Base-by-base conservation (phyloP, 257 asterid genomes). In the Eucommia ulmoides region DNA sequence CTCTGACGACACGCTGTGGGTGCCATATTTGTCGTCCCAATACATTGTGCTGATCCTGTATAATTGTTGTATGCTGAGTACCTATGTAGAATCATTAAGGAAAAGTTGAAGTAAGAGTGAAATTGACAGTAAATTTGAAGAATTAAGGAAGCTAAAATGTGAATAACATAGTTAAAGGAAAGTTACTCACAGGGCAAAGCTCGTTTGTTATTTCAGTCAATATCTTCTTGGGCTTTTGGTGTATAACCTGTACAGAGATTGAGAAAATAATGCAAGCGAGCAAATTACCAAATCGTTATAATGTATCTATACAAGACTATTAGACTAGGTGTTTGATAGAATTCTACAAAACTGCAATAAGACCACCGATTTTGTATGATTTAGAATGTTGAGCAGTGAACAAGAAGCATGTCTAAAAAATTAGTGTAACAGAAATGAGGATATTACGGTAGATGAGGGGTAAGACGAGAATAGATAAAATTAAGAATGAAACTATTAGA, bases 1-100 rank as follows among this genome's bases (percentile, higher is more conserved):
- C 54, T 86, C 84, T 45, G 98, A 68, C 65, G 98, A 91, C 53
- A 91, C 96, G 59, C 92, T 83, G 56, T 80, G 96, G 33, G 98
- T 85, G 66, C 96, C 98, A 54, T 91, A 91, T 75, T 91, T 91
- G 71, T 91, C 98, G 65, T 91, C 98, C 98, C 98, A 91, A 76
- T 91, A 91, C 98, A 91, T 91, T 35, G 96, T 86, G 62, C 98
- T 86, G 56, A 91, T 91, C 65, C 96, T 71, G 83, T 91, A 91
- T 29, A 91, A 56, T 56, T 91, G 98, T 50, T 91, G 98, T 61
- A 86, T 83, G 81, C 98, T 91, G 53, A 91, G 85, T 62, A 85
- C 98, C 98, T 91, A 71, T n/a, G n/a, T 19, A 52, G 4, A 51
- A 53, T 54, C 53, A 41, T 26, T 59, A 23, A 25, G 46, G n/a